Base-by-base conservation (phyloP, 2,329 filamentous ascomycete genomes). In the Curvularia hawaiiensis region DNA sequence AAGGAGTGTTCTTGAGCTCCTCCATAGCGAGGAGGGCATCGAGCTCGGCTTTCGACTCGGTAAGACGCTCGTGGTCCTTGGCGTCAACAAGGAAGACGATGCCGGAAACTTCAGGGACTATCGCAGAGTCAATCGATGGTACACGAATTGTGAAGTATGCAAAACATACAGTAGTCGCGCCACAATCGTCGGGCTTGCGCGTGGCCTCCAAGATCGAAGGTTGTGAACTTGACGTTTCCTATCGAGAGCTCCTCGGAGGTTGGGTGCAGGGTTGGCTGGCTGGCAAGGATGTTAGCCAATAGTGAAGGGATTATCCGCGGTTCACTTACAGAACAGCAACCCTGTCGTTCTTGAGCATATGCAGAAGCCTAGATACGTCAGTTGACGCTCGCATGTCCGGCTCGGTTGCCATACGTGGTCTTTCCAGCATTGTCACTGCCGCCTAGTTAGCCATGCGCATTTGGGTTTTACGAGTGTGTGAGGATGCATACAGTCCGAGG, bases 1-100 rank as follows among this genome's bases (percentile, higher is more conserved):
- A 98, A 53, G 95, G 95, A 9, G 97, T 95, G 84, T 96, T 97
- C 77, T 87, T 83, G 39, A 99, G 87, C 77, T 98, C 94, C 81
- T 99, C 95, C 94, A 99, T 97, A 62, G 91, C 88, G 67, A 99
- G 85, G 51, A 98, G 90, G 9, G 77, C 92, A 75, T 99, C 95
- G 62, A 99, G 90, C 83, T 99, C 95, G 71, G 90, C 94, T 84
- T 98, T 98, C 75, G 92, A 90, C 83, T 99, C 95, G 71, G 85
- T 78, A 78, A 99, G 91, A 68, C 95, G 92, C 82, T 98, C 94
- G 79, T 92, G 90, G 80, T 99, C 95, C 82, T 97, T 97, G 72
- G 95, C 92, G 73, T 99, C 95, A 70, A 99, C 91, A 57, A 98
- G 89, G 85, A 98, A 99, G 69, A 99, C 93, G 70, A 98, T 96